These are phyloP conservation scores for Theobroma cacao DNA, from an alignment of 345 rosid species.

Conservation along the genomic window DNA sequence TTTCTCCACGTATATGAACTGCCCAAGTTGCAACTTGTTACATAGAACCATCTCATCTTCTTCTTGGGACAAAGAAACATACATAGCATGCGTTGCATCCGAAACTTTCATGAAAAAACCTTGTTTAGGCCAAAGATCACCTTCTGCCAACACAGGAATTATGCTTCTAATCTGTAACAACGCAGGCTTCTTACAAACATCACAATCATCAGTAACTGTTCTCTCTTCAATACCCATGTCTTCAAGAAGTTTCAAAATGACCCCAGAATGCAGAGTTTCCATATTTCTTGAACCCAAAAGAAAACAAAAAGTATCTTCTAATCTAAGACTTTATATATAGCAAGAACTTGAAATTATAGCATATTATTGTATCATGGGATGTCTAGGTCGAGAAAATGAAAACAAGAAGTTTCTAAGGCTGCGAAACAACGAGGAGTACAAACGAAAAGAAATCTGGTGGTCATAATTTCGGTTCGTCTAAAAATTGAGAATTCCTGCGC, in stretches of 20 bases:
- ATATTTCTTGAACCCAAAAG: constrained; percentile 21
- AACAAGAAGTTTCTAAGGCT: neutral
- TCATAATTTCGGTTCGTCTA: neutral
- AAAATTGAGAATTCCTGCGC: neutral
- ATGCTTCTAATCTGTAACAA: constrained; percentile 70
- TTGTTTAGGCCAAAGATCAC: constrained; percentile 71
- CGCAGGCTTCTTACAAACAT: constrained; percentile 37
- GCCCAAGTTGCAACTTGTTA: constrained; percentile 60
- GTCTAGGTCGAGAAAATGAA: constrained; percentile 8
- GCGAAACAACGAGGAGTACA: neutral
- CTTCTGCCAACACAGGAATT: constrained; percentile 64
- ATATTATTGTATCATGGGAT: neutral
- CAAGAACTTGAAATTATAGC: neutral
- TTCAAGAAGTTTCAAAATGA: constrained; percentile 53
- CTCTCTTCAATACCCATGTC: constrained; percentile 45
- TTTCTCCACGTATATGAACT: constrained; percentile 47
- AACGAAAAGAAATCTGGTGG: neutral
- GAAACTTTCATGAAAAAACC: constrained; percentile 70
- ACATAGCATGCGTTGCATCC: constrained; percentile 58
- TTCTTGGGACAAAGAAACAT: constrained; percentile 61
- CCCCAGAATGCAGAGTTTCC: constrained; percentile 51
- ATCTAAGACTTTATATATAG: neutral
- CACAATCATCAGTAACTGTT: constrained; percentile 15
- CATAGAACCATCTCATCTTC: constrained; percentile 60
- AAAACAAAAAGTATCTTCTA: neutral